phyloP scores from a whole-genome alignment of 768 basidiomycete genomes.

The Goffeauzyma gilvescens region DNA sequence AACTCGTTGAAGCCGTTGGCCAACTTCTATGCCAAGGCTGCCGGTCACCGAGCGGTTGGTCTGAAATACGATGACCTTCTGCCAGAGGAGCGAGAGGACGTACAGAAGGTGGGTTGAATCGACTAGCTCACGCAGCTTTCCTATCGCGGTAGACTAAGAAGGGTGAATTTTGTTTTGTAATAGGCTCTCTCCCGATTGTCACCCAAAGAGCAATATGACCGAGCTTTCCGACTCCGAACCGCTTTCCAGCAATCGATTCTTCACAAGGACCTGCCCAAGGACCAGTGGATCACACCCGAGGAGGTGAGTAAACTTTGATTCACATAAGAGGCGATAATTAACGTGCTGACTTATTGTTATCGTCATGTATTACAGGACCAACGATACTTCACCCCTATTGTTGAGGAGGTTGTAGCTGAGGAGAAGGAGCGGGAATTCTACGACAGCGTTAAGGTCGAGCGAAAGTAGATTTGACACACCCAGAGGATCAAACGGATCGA shows the following conservation, averaged over 20 bases:
- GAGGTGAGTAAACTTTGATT: conserved; percentile 42
- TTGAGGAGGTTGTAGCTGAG: conserved; percentile 54
- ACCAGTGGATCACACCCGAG: conserved; percentile 53
- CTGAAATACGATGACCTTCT: conserved; percentile 83
- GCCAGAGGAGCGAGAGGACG: conserved; percentile 26
- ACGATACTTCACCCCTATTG: conserved; percentile 68
- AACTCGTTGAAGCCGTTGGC: conserved; percentile 58
- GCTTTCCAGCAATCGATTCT: conserved; percentile 49
- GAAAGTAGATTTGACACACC: no score
- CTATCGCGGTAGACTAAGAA: no score
- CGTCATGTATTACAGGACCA: conserved; percentile 43
- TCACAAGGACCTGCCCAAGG: conserved; percentile 61
- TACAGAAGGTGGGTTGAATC: conserved; percentile 21
- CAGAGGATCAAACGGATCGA: no score
- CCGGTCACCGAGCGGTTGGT: conserved; percentile 72
- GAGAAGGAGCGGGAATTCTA: conserved; percentile 55
- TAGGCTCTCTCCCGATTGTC: conserved; percentile 73
- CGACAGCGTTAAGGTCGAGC: conserved; percentile 57
- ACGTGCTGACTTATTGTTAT: not conserved
- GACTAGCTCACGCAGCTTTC: not conserved
- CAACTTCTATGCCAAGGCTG: conserved; percentile 56
- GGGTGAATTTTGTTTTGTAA: no score
- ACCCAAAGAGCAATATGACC: conserved; percentile 64
- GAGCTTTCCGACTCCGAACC: conserved; percentile 68
- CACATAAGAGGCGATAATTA: not conserved